Conservation (phyloP, 352 stramenopile genomes). For the Blastocystis sp. region DNA sequence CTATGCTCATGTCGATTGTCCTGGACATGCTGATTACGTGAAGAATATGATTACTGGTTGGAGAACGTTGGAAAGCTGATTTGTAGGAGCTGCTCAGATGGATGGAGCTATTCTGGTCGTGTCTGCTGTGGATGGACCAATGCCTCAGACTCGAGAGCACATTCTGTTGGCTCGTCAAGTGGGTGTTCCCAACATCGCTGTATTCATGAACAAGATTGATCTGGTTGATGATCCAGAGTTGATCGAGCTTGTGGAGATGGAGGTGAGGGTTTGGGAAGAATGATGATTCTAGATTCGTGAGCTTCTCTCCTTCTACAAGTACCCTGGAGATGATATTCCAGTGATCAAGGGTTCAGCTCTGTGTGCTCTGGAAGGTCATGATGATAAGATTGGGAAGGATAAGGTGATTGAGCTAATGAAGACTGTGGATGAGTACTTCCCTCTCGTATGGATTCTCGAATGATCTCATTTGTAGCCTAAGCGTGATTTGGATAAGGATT, state of each 20-base stretch:
- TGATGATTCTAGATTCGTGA: constrained; percentile 71
- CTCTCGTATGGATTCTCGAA: constrained; percentile 75
- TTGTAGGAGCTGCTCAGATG: constrained; percentile 81
- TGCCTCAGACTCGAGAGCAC: constrained; percentile 90
- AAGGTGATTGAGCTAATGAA: constrained; percentile 86
- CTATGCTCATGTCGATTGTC: constrained; percentile 91
- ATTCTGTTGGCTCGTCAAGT: constrained; percentile 86
- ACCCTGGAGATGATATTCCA: constrained; percentile 85
- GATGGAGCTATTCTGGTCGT: constrained; percentile 82
- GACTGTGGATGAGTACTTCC: constrained; percentile 72
- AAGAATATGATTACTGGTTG: constrained; percentile 94
- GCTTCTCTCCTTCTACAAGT: constrained; percentile 87
- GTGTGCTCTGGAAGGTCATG: constrained; percentile 78
- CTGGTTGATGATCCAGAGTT: constrained; percentile 84
- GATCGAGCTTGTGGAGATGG: constrained; percentile 86
- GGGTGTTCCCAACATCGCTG: constrained; percentile 79
- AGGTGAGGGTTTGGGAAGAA: constrained; percentile 64
- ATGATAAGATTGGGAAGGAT: constrained; percentile 77
- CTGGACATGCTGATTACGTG: constrained; percentile 89
- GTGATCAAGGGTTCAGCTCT: constrained; percentile 85
- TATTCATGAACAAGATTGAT: constrained; percentile 94
- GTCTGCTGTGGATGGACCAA: constrained; percentile 83
- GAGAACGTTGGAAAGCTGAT: not conserved
- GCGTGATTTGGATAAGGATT: constrained; percentile 86
- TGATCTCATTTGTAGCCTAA: constrained; percentile 67